These are phyloP conservation scores for Adansonia digitata DNA, from an alignment of 345 rosid species.

Conservation along the genomic window DNA sequence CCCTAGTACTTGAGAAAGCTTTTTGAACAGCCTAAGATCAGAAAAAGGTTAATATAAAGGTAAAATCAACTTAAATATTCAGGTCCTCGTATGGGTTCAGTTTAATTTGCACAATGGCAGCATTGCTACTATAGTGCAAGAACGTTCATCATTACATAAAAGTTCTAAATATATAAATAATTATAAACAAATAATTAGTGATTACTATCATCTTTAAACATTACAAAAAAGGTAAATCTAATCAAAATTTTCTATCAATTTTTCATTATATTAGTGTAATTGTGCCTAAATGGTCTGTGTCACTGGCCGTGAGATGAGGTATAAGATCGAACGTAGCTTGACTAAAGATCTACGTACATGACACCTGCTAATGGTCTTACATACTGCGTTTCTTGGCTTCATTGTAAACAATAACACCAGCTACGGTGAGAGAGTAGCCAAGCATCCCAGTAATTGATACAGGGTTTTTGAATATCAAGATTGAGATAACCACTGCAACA, in stretches of 20 bases:
- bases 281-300: neutral
- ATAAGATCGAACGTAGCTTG: too few species aligned
- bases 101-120: neutral
- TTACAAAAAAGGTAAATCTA: neutral
- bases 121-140: neutral
- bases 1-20: too few species aligned
- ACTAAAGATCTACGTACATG: too few species aligned
- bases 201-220: neutral
- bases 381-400: conserved; percentile 40
- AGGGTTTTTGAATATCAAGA: neutral
- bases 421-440: conserved; percentile 36
- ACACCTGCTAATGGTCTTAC: conserved; percentile 10
- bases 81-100: neutral
- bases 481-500: neutral
- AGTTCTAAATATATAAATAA: neutral
- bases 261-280: neutral
- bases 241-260: neutral
- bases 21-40: neutral
- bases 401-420: conserved; percentile 37
- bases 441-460: conserved; percentile 21
- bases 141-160: neutral
- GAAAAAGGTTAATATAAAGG: neutral
- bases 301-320: too few species aligned
- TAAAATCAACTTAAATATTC: neutral
- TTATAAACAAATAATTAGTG: neutral